Conservation (phyloP, 805 yeast species). For the Hemisphaericaspora nanyangensis region DNA sequence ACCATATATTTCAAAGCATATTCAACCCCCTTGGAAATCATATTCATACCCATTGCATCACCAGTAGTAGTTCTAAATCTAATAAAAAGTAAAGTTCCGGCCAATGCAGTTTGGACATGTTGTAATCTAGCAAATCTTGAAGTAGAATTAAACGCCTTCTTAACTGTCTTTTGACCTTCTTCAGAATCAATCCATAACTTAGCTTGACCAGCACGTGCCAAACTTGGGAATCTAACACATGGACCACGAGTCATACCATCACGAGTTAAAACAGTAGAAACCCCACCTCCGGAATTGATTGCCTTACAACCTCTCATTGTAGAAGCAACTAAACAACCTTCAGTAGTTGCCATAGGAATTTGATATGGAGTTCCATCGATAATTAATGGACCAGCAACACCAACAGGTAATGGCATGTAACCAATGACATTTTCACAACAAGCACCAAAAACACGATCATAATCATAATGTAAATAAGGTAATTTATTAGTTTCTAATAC, state of each 20-base stretch:
- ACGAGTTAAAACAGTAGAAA: conserved; percentile 80
- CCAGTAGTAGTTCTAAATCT: conserved; percentile 99
- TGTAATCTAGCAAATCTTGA: conserved; percentile 96
- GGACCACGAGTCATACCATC: conserved; percentile 99
- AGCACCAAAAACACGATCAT: conserved; percentile 95
- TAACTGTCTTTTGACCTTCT: conserved; percentile 80
- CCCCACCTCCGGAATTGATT: conserved; percentile 96
- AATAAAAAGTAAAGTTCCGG: conserved; percentile 84
- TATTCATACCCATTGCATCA: conserved; percentile 99
- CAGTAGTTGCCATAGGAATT: conserved; percentile 99
- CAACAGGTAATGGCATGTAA: conserved; percentile 92
- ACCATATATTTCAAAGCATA: conserved; percentile 78
- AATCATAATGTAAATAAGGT: conserved; percentile 83
- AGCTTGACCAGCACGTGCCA: conserved; percentile 88
- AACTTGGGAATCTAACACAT: conserved; percentile 82
- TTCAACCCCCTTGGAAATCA: conserved; percentile 98
- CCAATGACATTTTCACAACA: conserved; percentile 99
- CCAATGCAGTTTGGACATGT: conserved; percentile 86
- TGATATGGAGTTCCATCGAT: conserved; percentile 87
- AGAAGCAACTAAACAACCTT: conserved; percentile 97
- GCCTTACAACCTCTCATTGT: conserved; percentile 99
- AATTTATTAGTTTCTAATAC: conserved; percentile 65
- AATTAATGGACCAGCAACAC: conserved; percentile 94
- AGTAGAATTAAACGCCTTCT: conserved; percentile 91
- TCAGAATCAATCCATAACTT: conserved; percentile 94